Percentiles rank a stretch among this genome's conserved stretches.
Evolutionary conservation across 148 eudicot species (phyloP).

Genomic region (Agrostemma githago): DNA sequence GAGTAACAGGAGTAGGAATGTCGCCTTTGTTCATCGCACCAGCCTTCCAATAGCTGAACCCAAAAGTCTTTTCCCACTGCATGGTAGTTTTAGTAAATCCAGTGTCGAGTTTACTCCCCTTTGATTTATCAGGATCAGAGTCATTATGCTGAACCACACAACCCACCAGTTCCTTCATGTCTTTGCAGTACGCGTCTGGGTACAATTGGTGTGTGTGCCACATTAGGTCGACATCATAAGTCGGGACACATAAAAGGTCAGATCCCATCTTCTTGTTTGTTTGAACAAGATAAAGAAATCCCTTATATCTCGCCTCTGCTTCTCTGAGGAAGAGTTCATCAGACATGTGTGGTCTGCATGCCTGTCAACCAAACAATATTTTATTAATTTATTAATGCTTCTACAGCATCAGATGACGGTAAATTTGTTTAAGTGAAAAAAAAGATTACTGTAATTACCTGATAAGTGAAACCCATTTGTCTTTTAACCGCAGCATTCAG

Average conservation of each 20-base stretch:
- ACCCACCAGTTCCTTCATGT: slow-evolving; percentile 51
- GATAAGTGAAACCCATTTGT: slow-evolving; percentile 73
- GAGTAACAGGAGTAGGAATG: slow-evolving; percentile 59
- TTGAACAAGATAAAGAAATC: slow-evolving; percentile 75
- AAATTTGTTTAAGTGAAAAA: no score
- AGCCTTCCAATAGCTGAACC: slow-evolving; percentile 80
- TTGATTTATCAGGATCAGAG: slow-evolving; percentile 80
- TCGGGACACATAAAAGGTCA: slow-evolving; percentile 66
- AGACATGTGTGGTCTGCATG: slow-evolving; percentile 63
- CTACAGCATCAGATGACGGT: no score
- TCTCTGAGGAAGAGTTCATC: slow-evolving; percentile 60
- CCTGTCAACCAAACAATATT: slow-evolving; percentile 35
- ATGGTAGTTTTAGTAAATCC: slow-evolving; percentile 77
- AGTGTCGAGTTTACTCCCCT: slow-evolving; percentile 77
- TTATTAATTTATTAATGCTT: background rate
- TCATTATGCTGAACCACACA: slow-evolving; percentile 85
- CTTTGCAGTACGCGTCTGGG: slow-evolving; percentile 64
- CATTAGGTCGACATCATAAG: slow-evolving; percentile 90
- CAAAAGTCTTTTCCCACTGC: slow-evolving; percentile 72
- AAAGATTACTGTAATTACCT: slow-evolving; percentile 36
- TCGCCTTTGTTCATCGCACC: slow-evolving; percentile 85
- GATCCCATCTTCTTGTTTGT: slow-evolving; percentile 56
- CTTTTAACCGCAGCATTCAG: slow-evolving; percentile 67
- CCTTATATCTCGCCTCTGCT: slow-evolving; percentile 91
- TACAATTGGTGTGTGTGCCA: slow-evolving; percentile 96